Evolutionary conservation across 2,329 filamentous ascomycete species (phyloP).

Genomic region (Ophiostoma sp.): DNA sequence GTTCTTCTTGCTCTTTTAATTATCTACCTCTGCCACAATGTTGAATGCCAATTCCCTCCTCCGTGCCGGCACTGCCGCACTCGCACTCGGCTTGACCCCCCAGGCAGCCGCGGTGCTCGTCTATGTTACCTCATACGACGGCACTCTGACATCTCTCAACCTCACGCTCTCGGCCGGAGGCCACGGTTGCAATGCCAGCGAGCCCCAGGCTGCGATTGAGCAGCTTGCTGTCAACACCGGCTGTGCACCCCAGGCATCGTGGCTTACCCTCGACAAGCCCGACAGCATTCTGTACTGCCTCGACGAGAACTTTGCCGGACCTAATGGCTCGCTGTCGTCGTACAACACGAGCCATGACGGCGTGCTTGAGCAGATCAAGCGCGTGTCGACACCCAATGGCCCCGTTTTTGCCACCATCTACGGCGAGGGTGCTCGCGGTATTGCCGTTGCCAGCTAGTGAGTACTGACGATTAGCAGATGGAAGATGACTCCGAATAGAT

Average conservation of each 20-base stretch:
- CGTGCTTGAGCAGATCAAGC: slow-evolving; percentile 37
- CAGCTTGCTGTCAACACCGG: slow-evolving; percentile 40
- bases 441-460: slow-evolving; percentile 45
- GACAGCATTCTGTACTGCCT: slow-evolving; percentile 53
- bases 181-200: background rate
- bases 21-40: background rate
- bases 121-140: slow-evolving; percentile 47
- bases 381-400: slow-evolving; percentile 36
- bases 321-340: slow-evolving; percentile 46
- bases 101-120: slow-evolving; percentile 39
- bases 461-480: slow-evolving; percentile 27
- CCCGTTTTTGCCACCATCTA: slow-evolving; percentile 44
- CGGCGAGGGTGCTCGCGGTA: slow-evolving; percentile 38
- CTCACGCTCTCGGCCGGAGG: slow-evolving; percentile 33
- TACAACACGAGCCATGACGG: slow-evolving; percentile 39
- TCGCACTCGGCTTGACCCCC: slow-evolving; percentile 28
- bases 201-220: slow-evolving; percentile 36
- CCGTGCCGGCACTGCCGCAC: slow-evolving; percentile 25
- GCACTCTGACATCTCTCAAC: slow-evolving; percentile 46
- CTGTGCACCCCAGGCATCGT: slow-evolving; percentile 54
- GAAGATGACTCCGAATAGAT: background rate
- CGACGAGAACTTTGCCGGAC: slow-evolving; percentile 49
- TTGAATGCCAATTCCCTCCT: slow-evolving; percentile 15
- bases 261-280: slow-evolving; percentile 52
- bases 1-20: background rate